Base-by-base conservation (phyloP, 495 filamentous ascomycete genomes). In the Aspergillus sclerotioniger region DNA sequence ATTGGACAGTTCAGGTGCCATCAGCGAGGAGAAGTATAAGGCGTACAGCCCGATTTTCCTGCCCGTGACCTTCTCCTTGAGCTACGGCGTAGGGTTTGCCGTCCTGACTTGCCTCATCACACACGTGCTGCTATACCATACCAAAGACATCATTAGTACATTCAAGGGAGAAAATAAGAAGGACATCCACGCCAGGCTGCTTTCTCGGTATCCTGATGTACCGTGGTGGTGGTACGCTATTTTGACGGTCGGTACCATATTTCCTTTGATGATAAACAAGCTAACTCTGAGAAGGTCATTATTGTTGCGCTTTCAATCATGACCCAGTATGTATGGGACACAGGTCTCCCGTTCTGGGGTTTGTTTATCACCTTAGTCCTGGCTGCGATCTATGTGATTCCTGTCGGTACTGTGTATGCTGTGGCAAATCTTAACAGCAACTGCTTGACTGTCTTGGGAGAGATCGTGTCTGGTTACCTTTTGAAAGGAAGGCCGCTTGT, bases 391-490 rank as follows among this genome's bases (percentile, higher is more conserved):
- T 81, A 91, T 41, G 91, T 92, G 67, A 89, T 91, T 55, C 89
- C 89, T 13, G 89, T 90, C 61, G 90, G 90, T 59, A 92, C 91
- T 50, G 86, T 92, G 53, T 91, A 88, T 84, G 90, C 89, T 8
- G 89, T 91, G 57, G 90, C 89, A 35, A 92, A 92, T 63, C 86
- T 90, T 54, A 87, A 90, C 66, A 86, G 80, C 61, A 86, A 81
- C 65, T 84, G 89, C 64, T 90, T 89, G 68, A 79, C 90, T 8
- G 85, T 90, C 55, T 62, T 64, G 21, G 90, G 89, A 67, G 89
- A 92, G 67, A 80, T 92, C 43, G 85, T 91, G 51, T 89, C 86
- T 25, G 90, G 89, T 39, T 80, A 76, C 29, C 66, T 88, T 12
- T 90, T 92, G 62, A 88, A 87, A 9, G 90, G 90, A 10, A 84